phyloP scores from a whole-genome alignment of 768 basidiomycete genomes.

The Hydnum rufescens region DNA sequence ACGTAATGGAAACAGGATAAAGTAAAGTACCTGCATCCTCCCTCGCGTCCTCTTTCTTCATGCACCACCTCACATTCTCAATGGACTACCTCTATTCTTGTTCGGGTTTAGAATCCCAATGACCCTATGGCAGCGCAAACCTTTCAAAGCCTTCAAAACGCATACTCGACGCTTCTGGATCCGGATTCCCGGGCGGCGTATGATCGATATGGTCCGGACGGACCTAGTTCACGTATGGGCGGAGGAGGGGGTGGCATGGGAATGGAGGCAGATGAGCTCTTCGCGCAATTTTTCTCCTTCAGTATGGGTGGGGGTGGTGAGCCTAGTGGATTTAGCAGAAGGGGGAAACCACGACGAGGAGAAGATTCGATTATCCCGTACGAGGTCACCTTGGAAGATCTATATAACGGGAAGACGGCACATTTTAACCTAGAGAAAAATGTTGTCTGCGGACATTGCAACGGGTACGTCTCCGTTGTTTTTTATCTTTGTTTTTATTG shows the following conservation, averaged over 20 bases:
- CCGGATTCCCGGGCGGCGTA: conserved; percentile 47
- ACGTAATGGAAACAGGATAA: conserved; percentile 34
- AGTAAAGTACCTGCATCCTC: conserved; percentile 19
- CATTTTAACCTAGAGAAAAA: conserved; percentile 82
- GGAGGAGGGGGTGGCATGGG: conserved; percentile 33
- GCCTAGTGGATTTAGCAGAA: neutral
- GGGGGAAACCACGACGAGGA: conserved; percentile 22
- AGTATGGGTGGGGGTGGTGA: conserved; percentile 20
- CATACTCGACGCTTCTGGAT: conserved; percentile 75
- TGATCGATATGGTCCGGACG: conserved; percentile 49
- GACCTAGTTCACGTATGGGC: neutral
- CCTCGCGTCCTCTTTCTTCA: neutral
- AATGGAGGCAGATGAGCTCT: conserved; percentile 23
- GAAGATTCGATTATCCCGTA: conserved; percentile 61
- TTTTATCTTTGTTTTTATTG: neutral
- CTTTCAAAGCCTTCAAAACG: conserved; percentile 79
- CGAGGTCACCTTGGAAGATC: conserved; percentile 75
- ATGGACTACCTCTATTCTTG: neutral
- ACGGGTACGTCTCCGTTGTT: conserved; percentile 34
- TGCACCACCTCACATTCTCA: neutral
- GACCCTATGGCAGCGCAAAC: conserved; percentile 64
- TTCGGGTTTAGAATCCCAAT: conserved; percentile 52
- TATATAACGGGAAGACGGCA: conserved; percentile 79
- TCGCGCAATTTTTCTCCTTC: conserved; percentile 56
- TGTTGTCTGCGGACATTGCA: conserved; percentile 55